Evolutionary conservation across 176 grass and related monocot genomes (phyloP).

Genomic region (Eleusine coracana): DNA sequence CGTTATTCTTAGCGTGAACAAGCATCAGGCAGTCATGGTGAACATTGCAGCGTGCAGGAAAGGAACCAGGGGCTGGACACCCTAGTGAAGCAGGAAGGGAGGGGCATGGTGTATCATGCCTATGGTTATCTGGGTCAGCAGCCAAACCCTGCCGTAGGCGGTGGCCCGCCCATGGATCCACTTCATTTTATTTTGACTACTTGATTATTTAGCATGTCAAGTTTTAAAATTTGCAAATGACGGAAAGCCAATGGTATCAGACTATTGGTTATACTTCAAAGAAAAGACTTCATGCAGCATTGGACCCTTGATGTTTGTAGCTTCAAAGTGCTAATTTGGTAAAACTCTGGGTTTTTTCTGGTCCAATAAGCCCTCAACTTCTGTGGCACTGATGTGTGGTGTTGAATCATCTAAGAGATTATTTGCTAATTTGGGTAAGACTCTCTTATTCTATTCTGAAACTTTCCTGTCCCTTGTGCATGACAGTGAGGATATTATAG

Average conservation of each 20-base stretch:
- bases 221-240: neutral
- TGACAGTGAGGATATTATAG: slow-evolving; percentile 80
- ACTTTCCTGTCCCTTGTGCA: slow-evolving; percentile 36
- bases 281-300: neutral
- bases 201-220: slow-evolving; percentile 4
- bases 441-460: slow-evolving; percentile 29
- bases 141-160: too few species aligned
- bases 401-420: slow-evolving; percentile 11
- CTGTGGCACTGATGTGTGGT: neutral
- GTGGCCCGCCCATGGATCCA: too few species aligned
- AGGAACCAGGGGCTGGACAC: too few species aligned
- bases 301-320: slow-evolving; percentile 13
- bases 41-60: too few species aligned
- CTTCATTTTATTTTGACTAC: slow-evolving; percentile 1
- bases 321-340: slow-evolving; percentile 2
- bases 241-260: slow-evolving; percentile 17
- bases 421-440: slow-evolving; percentile 29
- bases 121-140: too few species aligned
- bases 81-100: too few species aligned
- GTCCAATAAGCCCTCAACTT: neutral
- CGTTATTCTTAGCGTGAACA: too few species aligned
- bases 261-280: slow-evolving; percentile 11
- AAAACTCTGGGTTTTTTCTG: neutral
- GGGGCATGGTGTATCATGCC: too few species aligned
- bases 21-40: too few species aligned